phyloP scores from a whole-genome alignment of 73 alveolate genomes.

The Blepharisma japonicum region DNA sequence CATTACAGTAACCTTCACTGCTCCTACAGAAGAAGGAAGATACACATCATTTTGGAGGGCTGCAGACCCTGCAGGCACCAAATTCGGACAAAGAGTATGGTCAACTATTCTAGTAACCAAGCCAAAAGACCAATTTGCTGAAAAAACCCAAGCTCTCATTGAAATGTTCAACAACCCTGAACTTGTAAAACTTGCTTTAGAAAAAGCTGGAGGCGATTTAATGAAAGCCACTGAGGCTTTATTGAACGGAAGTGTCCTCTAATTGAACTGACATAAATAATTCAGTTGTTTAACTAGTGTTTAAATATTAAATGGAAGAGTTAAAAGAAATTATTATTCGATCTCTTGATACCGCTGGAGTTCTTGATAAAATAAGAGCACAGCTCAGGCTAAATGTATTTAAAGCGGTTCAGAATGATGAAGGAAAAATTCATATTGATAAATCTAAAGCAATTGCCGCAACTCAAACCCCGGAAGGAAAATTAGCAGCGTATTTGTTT shows the following conservation, averaged over 20 bases:
- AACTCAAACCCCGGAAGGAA: slow-evolving; percentile 16
- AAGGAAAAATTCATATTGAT: slow-evolving; percentile 15
- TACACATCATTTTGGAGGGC: slow-evolving; percentile 22
- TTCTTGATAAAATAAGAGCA: slow-evolving; percentile 24
- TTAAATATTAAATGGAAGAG: slow-evolving; percentile 20
- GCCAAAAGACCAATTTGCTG: background rate
- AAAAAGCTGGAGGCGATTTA: background rate
- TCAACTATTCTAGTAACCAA: background rate
- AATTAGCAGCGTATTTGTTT: slow-evolving; percentile 11
- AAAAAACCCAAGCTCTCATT: background rate
- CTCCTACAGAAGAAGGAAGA: slow-evolving; percentile 39
- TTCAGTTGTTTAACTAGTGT: too few species aligned
- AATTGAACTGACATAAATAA: background rate
- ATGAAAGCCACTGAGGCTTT: background rate
- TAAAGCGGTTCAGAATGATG: slow-evolving; percentile 18
- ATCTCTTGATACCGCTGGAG: slow-evolving; percentile 30
- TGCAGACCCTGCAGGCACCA: slow-evolving; percentile 13
- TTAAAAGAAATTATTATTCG: slow-evolving; percentile 27
- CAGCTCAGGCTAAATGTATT: slow-evolving; percentile 30
- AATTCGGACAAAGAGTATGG: slow-evolving; percentile 5
- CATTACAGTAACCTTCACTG: slow-evolving; percentile 34
- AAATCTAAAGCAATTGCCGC: slow-evolving; percentile 8
- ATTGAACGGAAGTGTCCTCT: background rate
- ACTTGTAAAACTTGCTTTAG: background rate
- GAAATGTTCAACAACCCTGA: slow-evolving; percentile 3